Evolutionary conservation across 176 grass and related monocot genomes (phyloP).

Genomic region (Oryza meridionalis): DNA sequence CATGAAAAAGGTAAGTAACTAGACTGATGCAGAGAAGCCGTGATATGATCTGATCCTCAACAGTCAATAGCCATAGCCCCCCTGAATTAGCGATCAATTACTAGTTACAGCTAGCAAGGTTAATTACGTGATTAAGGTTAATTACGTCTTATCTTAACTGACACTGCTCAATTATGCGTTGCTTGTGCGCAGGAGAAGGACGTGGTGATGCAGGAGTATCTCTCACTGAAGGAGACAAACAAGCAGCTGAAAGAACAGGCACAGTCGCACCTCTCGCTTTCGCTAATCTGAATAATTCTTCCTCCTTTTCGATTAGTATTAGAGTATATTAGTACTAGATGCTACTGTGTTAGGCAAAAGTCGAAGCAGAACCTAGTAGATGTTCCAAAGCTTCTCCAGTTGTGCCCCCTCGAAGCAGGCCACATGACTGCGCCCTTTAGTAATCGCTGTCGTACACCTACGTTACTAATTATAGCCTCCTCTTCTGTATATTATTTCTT

Average conservation of each 20-base stretch:
- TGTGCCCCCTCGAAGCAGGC: not conserved
- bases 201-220: conserved; percentile 64
- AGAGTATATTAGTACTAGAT: not conserved
- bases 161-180: not conserved
- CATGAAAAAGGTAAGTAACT: conserved; percentile 65
- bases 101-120: not conserved
- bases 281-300: not conserved
- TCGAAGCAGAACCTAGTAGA: conserved; percentile 21
- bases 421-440: conserved; percentile 20
- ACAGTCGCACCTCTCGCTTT: conserved; percentile 18
- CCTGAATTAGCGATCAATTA: not conserved
- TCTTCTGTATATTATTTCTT: not conserved
- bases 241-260: conserved; percentile 87
- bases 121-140: not conserved
- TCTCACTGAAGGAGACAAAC: conserved; percentile 76
- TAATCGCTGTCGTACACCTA: conserved; percentile 29
- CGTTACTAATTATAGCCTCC: not conserved
- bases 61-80: too few species aligned
- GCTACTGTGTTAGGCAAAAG: conserved; percentile 22
- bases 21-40: not conserved
- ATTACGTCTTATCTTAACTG: not conserved
- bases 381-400: conserved; percentile 43
- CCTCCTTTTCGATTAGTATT: not conserved
- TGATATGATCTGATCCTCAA: not conserved
- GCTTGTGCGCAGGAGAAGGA: conserved; percentile 71